These are phyloP conservation scores for Pestalotiopsis sp. DNA, from an alignment of 2,329 filamentous ascomycete species.

Conservation along the genomic window DNA sequence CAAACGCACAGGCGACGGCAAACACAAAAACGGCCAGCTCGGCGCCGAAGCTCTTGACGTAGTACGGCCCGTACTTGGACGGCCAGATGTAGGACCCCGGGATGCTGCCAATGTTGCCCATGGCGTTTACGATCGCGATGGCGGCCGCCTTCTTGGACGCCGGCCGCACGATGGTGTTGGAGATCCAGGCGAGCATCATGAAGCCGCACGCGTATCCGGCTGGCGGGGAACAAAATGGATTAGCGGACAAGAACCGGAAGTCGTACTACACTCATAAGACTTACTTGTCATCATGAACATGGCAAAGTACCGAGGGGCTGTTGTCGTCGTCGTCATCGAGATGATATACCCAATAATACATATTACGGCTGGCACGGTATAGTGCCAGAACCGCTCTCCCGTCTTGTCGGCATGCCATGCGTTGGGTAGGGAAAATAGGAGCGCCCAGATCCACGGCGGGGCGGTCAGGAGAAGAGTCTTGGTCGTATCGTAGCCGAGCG, in stretches of 20 bases:
- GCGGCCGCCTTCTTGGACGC: slow-evolving; percentile 6
- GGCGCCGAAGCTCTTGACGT: slow-evolving; percentile 10
- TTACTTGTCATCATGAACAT: slow-evolving; percentile 12
- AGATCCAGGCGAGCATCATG: slow-evolving; percentile 10
- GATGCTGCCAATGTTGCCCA: slow-evolving; percentile 7
- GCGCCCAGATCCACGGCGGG: slow-evolving; percentile 5
- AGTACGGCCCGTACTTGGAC: neutral
- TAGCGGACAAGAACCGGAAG: no score
- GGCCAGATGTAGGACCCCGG: slow-evolving; percentile 8
- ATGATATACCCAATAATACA: slow-evolving; percentile 8
- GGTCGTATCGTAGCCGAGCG: slow-evolving; percentile 1
- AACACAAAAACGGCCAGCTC: slow-evolving; percentile 5
- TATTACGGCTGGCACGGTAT: slow-evolving; percentile 1
- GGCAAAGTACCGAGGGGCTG: neutral
- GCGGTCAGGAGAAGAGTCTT: slow-evolving; percentile 10
- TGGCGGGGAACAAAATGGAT: neutral
- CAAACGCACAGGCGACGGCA: neutral
- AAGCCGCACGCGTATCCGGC: slow-evolving; percentile 7
- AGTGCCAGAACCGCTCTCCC: slow-evolving; percentile 5
- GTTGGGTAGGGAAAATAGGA: neutral
- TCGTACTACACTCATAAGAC: neutral
- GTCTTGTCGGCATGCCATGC: slow-evolving; percentile 8
- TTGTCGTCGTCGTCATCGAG: slow-evolving; percentile 2
- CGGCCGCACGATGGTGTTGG: slow-evolving; percentile 8
- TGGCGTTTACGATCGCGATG: slow-evolving; percentile 7